Evolutionary conservation across 2,329 filamentous ascomycete genomes (phyloP), one percentile per base, ranked within the genome.

Genomic region (Sclerotinia glacialis): DNA sequence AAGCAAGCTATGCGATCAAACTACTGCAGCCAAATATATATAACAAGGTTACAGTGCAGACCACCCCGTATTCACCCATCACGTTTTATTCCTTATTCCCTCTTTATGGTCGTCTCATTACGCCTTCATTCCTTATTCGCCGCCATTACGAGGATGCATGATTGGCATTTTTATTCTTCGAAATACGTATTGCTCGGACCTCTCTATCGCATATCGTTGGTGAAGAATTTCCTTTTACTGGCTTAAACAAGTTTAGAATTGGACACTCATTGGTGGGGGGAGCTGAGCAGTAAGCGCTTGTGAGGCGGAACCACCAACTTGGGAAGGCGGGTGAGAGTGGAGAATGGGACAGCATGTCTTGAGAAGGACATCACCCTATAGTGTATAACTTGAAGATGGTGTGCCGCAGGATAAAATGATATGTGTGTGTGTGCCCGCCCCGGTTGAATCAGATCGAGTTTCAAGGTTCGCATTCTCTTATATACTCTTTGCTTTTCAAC

Each of bases 261-360:
- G 44, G 34, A 23, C 37, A 34, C 1, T 37, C 44, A 56, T 56
- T 64, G 50, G 50, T 44, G 5, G 37, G 40, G 28, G 37, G 18
- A 28, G n/a, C 59, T 55, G 61, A 55, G 26, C 37, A 46, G 61
- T 64, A 56, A 64, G 61, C 50, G 37, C 61, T 64, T 56, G 37
- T 64, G 61, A 40, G 46, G 49, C 55, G 49, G 50, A 64, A 56
- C 61, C 61, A 56, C n/a, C 37, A 18, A 44, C 37, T 64, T 26
- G 61, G 61, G 49, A 56, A 26, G 61, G 58, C 31, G 58, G 44
- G 44, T 49, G 42, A 60, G 44, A 37, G 58, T 49, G 58, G 44
- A 60, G 44, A 60, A 49, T 60, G 14, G n/a, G 28, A n/a, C 44
- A 49, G 58, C 44, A 26, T 49, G 28, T n/a, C 47, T 42, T 18